These are phyloP conservation scores for Coemansia sp. DNA, from an alignment of 192 early-diverging fungal genomes.

Conservation along the genomic window DNA sequence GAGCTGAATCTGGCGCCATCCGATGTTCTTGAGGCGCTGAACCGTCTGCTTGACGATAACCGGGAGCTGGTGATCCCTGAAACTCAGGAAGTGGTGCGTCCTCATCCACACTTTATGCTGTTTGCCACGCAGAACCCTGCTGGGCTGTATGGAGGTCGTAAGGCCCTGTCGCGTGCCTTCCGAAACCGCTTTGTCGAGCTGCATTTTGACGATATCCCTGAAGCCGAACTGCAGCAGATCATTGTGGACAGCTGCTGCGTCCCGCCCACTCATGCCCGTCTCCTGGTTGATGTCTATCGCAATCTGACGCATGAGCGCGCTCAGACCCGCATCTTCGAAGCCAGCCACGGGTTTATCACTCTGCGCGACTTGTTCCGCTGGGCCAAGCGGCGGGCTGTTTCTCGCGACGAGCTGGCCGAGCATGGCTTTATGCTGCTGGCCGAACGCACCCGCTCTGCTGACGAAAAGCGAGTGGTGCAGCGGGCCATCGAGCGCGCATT, in stretches of 20 bases:
- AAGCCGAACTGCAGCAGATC: constrained; percentile 87
- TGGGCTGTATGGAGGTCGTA: constrained; percentile 96
- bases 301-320: constrained; percentile 72
- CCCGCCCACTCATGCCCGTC: constrained; percentile 83
- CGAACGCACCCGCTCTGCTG: constrained; percentile 79
- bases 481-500: constrained; percentile 83
- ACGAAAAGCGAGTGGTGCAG: constrained; percentile 78
- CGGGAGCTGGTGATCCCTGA: constrained; percentile 94
- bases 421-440: constrained; percentile 95
- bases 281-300: constrained; percentile 83
- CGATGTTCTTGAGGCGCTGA: constrained; percentile 98
- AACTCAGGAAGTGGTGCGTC: constrained; percentile 89
- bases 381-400: constrained; percentile 78
- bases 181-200: constrained; percentile 96
- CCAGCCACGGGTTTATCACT: constrained; percentile 90
- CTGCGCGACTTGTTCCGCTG: constrained; percentile 97
- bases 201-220: constrained; percentile 96
- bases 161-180: constrained; percentile 93
- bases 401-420: constrained; percentile 83
- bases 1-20: constrained; percentile 97
- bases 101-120: constrained; percentile 94
- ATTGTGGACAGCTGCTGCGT: constrained; percentile 78
- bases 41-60: constrained; percentile 96
- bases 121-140: constrained; percentile 99
- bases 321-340: constrained; percentile 89